Conservation (phyloP, 129 eudicot genomes). For the Solidago caesia region DNA sequence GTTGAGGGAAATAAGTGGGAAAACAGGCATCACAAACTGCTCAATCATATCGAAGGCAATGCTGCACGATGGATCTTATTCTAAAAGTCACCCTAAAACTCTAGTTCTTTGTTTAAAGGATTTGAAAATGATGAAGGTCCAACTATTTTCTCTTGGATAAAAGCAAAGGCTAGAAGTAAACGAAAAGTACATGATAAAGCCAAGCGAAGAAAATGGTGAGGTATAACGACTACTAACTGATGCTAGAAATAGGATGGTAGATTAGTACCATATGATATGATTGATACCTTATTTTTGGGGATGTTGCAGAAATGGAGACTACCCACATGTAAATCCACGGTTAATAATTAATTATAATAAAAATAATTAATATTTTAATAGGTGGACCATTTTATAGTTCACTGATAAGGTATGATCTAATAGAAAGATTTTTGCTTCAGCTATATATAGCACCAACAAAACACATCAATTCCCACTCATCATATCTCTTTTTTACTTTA, state of each 20-base stretch:
- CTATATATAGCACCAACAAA: too few relatives aligned
- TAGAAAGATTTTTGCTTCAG: too few relatives aligned
- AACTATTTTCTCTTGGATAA: neutral
- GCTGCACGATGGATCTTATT: constrained; percentile 35
- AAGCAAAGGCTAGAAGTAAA: constrained; percentile 14
- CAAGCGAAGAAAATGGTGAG: constrained; percentile 22
- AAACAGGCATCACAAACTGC: constrained; percentile 4
- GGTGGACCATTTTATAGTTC: too few relatives aligned
- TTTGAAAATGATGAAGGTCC: neutral
- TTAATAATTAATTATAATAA: too few relatives aligned
- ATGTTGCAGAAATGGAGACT: too few relatives aligned
- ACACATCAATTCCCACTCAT: too few relatives aligned
- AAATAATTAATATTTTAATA: too few relatives aligned
- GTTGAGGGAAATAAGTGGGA: constrained; percentile 21
- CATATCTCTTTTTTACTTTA: too few relatives aligned
- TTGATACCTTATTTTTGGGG: too few relatives aligned
- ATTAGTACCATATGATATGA: too few relatives aligned
- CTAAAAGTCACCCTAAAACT: constrained; percentile 23
- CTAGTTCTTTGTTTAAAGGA: constrained; percentile 18
- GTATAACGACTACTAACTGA: constrained; percentile 9
- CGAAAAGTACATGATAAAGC: constrained; percentile 10
- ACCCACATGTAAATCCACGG: too few relatives aligned
- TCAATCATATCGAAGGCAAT: constrained; percentile 40
- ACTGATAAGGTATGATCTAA: too few relatives aligned
- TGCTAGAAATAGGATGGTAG: neutral